These are phyloP conservation scores for Xylariaceae sp. DNA, from an alignment of 2,329 filamentous ascomycete genomes.

Conservation along the genomic window DNA sequence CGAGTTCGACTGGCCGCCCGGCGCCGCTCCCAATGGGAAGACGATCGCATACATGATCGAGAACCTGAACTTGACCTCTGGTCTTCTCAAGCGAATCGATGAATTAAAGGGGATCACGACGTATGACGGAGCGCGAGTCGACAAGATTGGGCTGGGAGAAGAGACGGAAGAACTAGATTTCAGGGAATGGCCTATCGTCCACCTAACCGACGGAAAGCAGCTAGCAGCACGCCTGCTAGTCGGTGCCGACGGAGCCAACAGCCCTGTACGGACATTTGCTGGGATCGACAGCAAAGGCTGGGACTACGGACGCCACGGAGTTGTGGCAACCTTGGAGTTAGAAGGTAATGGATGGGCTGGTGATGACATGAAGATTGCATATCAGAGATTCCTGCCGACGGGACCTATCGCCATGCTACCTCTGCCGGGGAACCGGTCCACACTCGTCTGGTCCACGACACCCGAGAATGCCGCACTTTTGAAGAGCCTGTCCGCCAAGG, in stretches of 20 bases:
- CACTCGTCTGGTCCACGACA: conserved; percentile 93
- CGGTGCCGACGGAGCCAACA: conserved; percentile 92
- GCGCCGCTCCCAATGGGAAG: conserved; percentile 41
- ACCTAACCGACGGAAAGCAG: conserved; percentile 63
- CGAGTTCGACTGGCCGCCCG: conserved; percentile 73
- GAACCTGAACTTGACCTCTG: conserved; percentile 84
- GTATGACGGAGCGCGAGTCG: conserved; percentile 74
- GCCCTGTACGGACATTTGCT: conserved; percentile 85
- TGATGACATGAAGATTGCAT: conserved; percentile 68
- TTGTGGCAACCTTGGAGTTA: conserved; percentile 84
- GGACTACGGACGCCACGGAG: conserved; percentile 88
- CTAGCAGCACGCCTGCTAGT: conserved; percentile 82
- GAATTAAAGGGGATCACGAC: conserved; percentile 67
- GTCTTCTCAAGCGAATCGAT: conserved; percentile 68
- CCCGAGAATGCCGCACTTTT: conserved; percentile 74
- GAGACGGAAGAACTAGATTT: conserved; percentile 70
- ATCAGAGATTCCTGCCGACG: conserved; percentile 90
- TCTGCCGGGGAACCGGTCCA: conserved; percentile 76
- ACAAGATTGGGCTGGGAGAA: conserved; percentile 73
- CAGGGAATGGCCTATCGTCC: conserved; percentile 82
- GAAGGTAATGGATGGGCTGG: conserved; percentile 58
- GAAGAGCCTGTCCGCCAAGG: conserved; percentile 67
- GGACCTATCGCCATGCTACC: conserved; percentile 91
- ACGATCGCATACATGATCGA: conserved; percentile 96
- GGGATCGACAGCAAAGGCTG: conserved; percentile 83